Evolutionary conservation across 352 stramenopile genomes (phyloP).

Genomic region (Pelagophyceae sp.): DNA sequence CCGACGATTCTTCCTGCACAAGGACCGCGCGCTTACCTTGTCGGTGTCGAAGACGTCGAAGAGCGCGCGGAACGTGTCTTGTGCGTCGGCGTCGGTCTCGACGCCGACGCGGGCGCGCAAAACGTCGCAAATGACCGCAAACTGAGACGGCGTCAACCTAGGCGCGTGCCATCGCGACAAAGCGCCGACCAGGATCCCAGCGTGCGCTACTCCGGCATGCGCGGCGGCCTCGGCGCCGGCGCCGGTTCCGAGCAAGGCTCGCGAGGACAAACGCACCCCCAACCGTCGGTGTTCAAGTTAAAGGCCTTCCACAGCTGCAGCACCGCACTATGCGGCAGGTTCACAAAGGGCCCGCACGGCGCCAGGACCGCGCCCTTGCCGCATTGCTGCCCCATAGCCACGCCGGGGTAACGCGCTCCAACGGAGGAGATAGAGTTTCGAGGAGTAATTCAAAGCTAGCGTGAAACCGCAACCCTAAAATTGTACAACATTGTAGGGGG

Average conservation of each 20-base stretch:
- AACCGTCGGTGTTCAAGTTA: conserved; percentile 32
- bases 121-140: conserved; percentile 18
- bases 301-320: conserved; percentile 33
- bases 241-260: conserved; percentile 23
- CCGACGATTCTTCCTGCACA: too few species aligned
- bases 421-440: too few species aligned
- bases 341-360: conserved; percentile 26
- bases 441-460: too few species aligned
- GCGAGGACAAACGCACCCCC: conserved; percentile 17
- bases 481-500: too few species aligned
- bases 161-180: background rate
- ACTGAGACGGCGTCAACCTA: conserved; percentile 25
- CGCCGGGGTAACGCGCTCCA: too few species aligned
- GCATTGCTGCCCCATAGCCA: conserved; percentile 30
- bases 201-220: too few species aligned
- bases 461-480: too few species aligned
- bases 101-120: background rate
- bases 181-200: conserved; percentile 8
- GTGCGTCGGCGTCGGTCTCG: background rate
- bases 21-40: too few species aligned
- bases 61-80: background rate
- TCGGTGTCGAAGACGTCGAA: conserved; percentile 27
- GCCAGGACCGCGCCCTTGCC: conserved; percentile 27
- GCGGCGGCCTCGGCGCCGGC: conserved; percentile 20
- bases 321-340: conserved; percentile 23